These are phyloP conservation scores for Ogataea corticis DNA, from an alignment of 805 yeast species.

Conservation along the genomic window DNA sequence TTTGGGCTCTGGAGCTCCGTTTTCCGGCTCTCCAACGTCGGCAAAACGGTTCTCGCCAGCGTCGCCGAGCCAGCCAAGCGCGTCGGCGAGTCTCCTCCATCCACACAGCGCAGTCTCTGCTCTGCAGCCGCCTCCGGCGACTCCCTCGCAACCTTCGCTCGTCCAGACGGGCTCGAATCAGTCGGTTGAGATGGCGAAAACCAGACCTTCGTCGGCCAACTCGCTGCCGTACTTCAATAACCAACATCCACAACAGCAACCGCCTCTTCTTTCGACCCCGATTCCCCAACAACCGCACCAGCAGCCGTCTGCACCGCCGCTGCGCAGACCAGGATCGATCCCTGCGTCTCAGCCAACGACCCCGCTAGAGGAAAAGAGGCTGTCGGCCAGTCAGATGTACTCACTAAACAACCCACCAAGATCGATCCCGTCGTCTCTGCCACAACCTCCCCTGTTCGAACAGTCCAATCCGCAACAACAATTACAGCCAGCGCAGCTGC, in stretches of 20 bases:
- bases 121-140: slow-evolving; percentile 3
- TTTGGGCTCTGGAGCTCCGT: slow-evolving; percentile 9
- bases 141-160: slow-evolving; percentile 12
- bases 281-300: slow-evolving; percentile 3
- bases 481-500: slow-evolving; percentile 8
- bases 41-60: slow-evolving; percentile 11
- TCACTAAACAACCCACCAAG: slow-evolving; percentile 32
- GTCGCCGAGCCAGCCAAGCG: slow-evolving; percentile 4
- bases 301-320: slow-evolving; percentile 6
- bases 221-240: slow-evolving; percentile 9
- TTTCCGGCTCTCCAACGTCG: slow-evolving; percentile 19
- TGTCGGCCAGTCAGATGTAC: slow-evolving; percentile 17
- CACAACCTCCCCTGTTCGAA: slow-evolving; percentile 4
- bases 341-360: slow-evolving; percentile 16
- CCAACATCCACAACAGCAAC: slow-evolving; percentile 2
- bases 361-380: slow-evolving; percentile 22
- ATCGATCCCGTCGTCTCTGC: slow-evolving; percentile 21
- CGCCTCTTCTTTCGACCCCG: slow-evolving; percentile 4
- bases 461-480: background rate
- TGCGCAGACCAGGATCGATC: slow-evolving; percentile 13
- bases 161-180: slow-evolving; percentile 12
- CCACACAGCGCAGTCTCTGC: background rate
- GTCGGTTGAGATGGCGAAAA: slow-evolving; percentile 18
- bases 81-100: slow-evolving; percentile 3
- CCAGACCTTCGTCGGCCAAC: slow-evolving; percentile 20